These are phyloP conservation scores for Jasminum sambac DNA, from an alignment of 257 asterid species.

Conservation along the genomic window DNA sequence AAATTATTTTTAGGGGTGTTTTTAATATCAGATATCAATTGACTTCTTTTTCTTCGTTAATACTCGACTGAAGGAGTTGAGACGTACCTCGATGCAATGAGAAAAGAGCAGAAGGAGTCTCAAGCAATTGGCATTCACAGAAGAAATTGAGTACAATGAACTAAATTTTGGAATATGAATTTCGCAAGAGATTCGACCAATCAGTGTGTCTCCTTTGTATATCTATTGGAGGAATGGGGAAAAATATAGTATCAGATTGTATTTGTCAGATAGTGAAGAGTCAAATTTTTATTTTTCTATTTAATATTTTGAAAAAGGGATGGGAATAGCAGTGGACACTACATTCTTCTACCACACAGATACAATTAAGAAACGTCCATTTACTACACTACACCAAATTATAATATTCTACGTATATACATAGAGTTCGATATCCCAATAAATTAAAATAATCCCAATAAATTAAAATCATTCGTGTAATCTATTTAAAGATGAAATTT, in stretches of 20 bases:
- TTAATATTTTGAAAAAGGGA: not conserved
- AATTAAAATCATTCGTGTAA: too few species aligned
- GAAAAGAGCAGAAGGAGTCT: not conserved
- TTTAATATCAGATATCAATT: too few species aligned
- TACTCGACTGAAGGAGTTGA: not conserved
- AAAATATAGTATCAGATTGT: not conserved
- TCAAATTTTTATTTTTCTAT: not conserved
- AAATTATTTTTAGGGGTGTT: too few species aligned
- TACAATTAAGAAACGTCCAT: too few species aligned
- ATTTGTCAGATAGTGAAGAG: not conserved
- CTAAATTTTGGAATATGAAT: not conserved
- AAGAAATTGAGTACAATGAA: not conserved
- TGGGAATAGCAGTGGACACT: slow-evolving; percentile 6
- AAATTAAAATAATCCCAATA: too few species aligned
- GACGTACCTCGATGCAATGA: not conserved
- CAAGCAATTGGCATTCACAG: not conserved
- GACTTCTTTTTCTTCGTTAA: not conserved
- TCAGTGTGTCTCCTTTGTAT: not conserved
- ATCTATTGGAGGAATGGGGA: not conserved
- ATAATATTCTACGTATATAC: too few species aligned
- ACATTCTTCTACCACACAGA: not conserved
- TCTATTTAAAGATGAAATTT: too few species aligned
- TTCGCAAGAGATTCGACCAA: not conserved
- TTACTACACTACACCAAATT: too few species aligned
- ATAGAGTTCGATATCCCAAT: too few species aligned